Evolutionary conservation across 345 rosid species (phyloP).

Genomic region (sweet orange (Citrus sinensis)): DVS_A1.0 CM039161.1:5787501-5788000

Average conservation of each 20-base stretch:
- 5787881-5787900: conserved; percentile 88
- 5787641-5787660: too few species aligned
- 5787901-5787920: conserved; percentile 37
- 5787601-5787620: conserved; percentile 59
- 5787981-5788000: conserved; percentile 39
- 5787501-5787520: too few species aligned
- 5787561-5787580: too few species aligned
- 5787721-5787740: conserved; percentile 47
- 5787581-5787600: too few species aligned
- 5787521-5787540: too few species aligned
- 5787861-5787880: conserved; percentile 66
- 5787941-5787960: not conserved
- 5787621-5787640: conserved; percentile 70
- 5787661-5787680: not conserved
- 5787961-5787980: not conserved
- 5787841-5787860: conserved; percentile 72
- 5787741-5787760: conserved; percentile 45
- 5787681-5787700: too few species aligned
- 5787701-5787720: not conserved
- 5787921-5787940: not conserved
- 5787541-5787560: too few species aligned
- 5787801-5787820: conserved; percentile 82
- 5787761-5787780: conserved; percentile 49
- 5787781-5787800: conserved; percentile 80
- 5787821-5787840: conserved; percentile 69